Evolutionary conservation across 2,329 filamentous ascomycete genomes (phyloP), one percentile per base, ranked within the genome.

Genomic region (Hypoxylon sp.): DNA sequence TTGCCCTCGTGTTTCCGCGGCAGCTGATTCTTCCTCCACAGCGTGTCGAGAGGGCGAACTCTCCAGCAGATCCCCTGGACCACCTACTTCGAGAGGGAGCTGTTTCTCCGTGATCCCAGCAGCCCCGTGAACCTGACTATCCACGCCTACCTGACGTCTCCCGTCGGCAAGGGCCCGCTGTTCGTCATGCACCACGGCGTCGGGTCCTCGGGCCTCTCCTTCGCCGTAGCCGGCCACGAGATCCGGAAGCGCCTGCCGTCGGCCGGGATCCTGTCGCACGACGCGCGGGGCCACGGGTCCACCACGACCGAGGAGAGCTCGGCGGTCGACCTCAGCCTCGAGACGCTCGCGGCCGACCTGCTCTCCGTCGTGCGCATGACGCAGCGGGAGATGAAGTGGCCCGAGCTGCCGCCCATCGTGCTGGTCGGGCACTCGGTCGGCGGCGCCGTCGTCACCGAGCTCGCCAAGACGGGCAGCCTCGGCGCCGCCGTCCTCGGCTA

Each of bases 161-260:
- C 94, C 7, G 82, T 83, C 37, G 87, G 83, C 31, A 83, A 83
- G 60, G 91, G 89, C 0, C 92, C 94, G 0, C 80, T 99, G 4
- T 93, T 99, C 74, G 89, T 98, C 58, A 91, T 90, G 76, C 95
- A 99, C 72, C 95, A 99, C 76, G 95, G 95, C 33, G 95, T 91
- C 35, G 95, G 95, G 13, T 96, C 93, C 3, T 97, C 93, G 0
- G 96, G 90, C 5, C 83, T 98, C 56, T 96, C 92, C 2, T 99
- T 98, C 75, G 93, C 93, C 4, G 81, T 91, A 3, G 86, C 96
- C 59, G 86, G 88, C 2, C 82, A 85, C 40, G 90, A 96, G 72
- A 86, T 98, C 60, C 84, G 88, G 49, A 91, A 89, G 72, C 81
- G 85, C 5, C 79, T 97, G 37, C 91, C 95, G 0, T 81, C 85